Evolutionary conservation across 2,329 filamentous ascomycete genomes (phyloP), one percentile per base, ranked within the genome.

Genomic region (Fusarium euwallaceae): DNA sequence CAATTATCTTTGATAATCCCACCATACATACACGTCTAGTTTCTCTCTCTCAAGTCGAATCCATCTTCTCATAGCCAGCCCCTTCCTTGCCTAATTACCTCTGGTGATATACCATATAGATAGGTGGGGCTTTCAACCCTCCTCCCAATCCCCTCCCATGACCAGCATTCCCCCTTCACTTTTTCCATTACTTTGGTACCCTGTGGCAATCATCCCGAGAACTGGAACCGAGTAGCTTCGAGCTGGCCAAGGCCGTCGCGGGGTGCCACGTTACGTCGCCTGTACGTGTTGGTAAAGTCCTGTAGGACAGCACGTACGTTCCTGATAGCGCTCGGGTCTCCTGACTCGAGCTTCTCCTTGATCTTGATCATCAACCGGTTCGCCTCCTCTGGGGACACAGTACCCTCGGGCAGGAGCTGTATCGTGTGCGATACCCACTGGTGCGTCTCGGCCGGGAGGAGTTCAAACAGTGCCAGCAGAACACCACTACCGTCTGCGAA

Each of bases 271-370:
- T 99, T 98, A 72, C 97, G 90, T 80, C 97, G 89, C 61, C 97
- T 91, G 83, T 99, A 99, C 34, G 92, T 94, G 81, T 96, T 97
- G 27, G 97, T 98, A 81, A 99, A 99, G 83, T 99, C 97, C 84
- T 98, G 97, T 67, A 99, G 88, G 37, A 98, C 87, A 29, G 90
- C 92, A 41, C 96, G 90, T 64, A 98, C 95, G 84, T 95, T 95
- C 68, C 95, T 89, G 48, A 94, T 82, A 27, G 87, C 87, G 24
- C 89, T 86, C 1, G 81, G 83, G 43, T 91, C 91, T 70, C 93
- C 90, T 32, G 89, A 90, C 56, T 88, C 87, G 59, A 98, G 90
- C 79, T 91, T 92, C 82, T 97, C 93, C 78, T 91, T 91, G 77
- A 98, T 95, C 81, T 93, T 95, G 74, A 86, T 87, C 82, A 98